Base-by-base conservation (phyloP, 225 moss, liverwort and hornwort genomes). In the Ulota crispa region DNA sequence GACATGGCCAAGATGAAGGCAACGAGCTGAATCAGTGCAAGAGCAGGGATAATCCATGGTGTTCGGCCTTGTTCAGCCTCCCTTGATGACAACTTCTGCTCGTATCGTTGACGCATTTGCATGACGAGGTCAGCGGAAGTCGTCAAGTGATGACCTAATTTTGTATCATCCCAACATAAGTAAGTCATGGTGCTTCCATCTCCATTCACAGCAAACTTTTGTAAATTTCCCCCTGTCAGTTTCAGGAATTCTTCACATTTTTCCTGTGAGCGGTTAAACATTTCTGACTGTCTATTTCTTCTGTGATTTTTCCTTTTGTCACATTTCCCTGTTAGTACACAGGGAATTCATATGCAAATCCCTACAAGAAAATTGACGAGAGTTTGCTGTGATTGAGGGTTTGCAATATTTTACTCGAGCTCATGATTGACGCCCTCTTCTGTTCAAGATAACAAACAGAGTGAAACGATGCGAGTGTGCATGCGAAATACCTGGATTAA, bases 1-100 rank as follows among this genome's bases (percentile, higher is more conserved):
- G 92, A 94, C 97, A 97, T 94, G 67, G 81, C 87, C 47, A 92
- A 83, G 80, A 89, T 82, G 83, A 97, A 91, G 73, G 90, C 87
- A 41, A 81, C 59, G 18, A 91, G 52, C 72, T 96, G 87, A 52
- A 94, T 84, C n/a, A 89, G 37, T 13, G 92, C 83, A 68, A 96
- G 78, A 66, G 87, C 85, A 21, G 91, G 91, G 41, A 94, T 67
- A 5, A 93, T 50, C 96, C 96, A 96, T 12, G 91, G 86, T 39
- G 83, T 80, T 26, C 74, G 85, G 11, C 83, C 73, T 39, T 75
- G 73, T 52, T 86, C 84, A 63, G 37, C 64, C 30, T 73, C 78
- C 66, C 70, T 79, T 28, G 66, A 23, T 42, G 30, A 4, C 50
- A 50, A 50, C 36, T 82, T 82, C 62, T 76, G 82, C 37, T 72